These are phyloP conservation scores for Mycena vulgaris DNA, from an alignment of 768 basidiomycete genomes.

Conservation along the genomic window DNA sequence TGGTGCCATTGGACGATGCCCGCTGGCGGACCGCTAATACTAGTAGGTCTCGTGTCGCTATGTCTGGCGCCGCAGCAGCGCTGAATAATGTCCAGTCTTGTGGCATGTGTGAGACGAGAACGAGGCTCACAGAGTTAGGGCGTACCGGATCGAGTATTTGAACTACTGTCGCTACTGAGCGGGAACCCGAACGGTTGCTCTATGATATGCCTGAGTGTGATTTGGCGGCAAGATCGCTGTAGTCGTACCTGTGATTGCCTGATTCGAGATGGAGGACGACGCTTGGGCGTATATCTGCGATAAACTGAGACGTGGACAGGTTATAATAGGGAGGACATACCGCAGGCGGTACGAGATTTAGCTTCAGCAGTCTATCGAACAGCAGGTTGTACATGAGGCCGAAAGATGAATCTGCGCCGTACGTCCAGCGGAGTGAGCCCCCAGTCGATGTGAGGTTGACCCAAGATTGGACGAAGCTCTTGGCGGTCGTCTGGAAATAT, in stretches of 20 bases:
- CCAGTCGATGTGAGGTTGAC: slow-evolving; percentile 24
- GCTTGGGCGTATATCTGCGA: slow-evolving; percentile 8
- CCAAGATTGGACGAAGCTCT: slow-evolving; percentile 20
- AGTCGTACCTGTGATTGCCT: neutral
- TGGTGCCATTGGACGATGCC: slow-evolving; percentile 37
- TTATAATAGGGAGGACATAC: slow-evolving; percentile 7
- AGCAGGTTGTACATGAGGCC: slow-evolving; percentile 68
- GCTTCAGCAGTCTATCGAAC: slow-evolving; percentile 62
- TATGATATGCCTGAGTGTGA: neutral
- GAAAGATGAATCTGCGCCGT: slow-evolving; percentile 48
- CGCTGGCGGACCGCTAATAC: slow-evolving; percentile 48
- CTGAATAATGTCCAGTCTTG: slow-evolving; percentile 67
- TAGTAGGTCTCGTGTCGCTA: slow-evolving; percentile 54
- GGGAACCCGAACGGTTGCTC: slow-evolving; percentile 8
- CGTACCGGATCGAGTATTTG: slow-evolving; percentile 47
- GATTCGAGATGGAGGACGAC: neutral
- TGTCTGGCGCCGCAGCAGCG: slow-evolving; percentile 58
- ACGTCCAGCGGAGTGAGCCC: slow-evolving; percentile 39
- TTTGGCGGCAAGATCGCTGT: neutral
- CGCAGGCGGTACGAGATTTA: slow-evolving; percentile 53
- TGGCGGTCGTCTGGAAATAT: neutral
- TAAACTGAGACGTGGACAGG: neutral
- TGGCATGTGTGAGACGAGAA: too few species aligned
- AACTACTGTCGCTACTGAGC: slow-evolving; percentile 40
- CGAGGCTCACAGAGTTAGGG: neutral